Conservation (phyloP, 768 basidiomycete genomes). For the Floccularia luteovirens region DNA sequence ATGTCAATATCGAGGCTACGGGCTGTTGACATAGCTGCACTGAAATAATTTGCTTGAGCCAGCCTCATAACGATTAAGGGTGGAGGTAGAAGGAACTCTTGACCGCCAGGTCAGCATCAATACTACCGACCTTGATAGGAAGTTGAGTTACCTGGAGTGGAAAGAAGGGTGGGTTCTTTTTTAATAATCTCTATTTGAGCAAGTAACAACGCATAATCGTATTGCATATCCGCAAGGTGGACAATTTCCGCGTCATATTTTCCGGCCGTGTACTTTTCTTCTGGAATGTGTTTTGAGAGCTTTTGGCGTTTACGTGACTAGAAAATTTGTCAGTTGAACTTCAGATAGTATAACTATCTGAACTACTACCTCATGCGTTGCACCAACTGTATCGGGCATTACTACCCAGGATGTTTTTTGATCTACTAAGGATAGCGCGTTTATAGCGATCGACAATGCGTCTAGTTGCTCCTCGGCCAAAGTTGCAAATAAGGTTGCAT, state of each 20-base stretch:
- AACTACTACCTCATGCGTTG: slow-evolving; percentile 36
- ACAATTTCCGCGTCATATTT: slow-evolving; percentile 73
- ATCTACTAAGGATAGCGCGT: slow-evolving; percentile 79
- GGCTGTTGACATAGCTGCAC: slow-evolving; percentile 71
- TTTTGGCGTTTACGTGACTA: slow-evolving; percentile 68
- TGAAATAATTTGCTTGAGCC: slow-evolving; percentile 73
- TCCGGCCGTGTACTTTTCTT: slow-evolving; percentile 55
- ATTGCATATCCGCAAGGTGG: slow-evolving; percentile 70
- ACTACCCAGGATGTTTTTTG: slow-evolving; percentile 79
- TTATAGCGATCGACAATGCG: slow-evolving; percentile 82
- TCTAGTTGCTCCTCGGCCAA: slow-evolving; percentile 66
- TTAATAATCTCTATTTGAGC: slow-evolving; percentile 72
- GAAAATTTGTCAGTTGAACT: slow-evolving; percentile 8
- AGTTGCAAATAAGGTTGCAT: slow-evolving; percentile 28
- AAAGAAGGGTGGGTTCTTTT: slow-evolving; percentile 54
- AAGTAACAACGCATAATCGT: slow-evolving; percentile 68
- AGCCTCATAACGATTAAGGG: slow-evolving; percentile 69
- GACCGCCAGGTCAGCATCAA: slow-evolving; percentile 5
- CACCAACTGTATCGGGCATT: slow-evolving; percentile 46
- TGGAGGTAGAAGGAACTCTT: slow-evolving; percentile 49
- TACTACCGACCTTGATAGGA: slow-evolving; percentile 10
- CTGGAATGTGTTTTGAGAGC: slow-evolving; percentile 71
- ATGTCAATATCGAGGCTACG: slow-evolving; percentile 76
- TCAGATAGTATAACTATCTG: too few relatives aligned
- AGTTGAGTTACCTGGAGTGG: slow-evolving; percentile 56